Percentiles rank a stretch among this genome's conserved stretches.
Conservation (phyloP, 805 yeast genomes). For the Metschnikowia dekortorum region DNA sequence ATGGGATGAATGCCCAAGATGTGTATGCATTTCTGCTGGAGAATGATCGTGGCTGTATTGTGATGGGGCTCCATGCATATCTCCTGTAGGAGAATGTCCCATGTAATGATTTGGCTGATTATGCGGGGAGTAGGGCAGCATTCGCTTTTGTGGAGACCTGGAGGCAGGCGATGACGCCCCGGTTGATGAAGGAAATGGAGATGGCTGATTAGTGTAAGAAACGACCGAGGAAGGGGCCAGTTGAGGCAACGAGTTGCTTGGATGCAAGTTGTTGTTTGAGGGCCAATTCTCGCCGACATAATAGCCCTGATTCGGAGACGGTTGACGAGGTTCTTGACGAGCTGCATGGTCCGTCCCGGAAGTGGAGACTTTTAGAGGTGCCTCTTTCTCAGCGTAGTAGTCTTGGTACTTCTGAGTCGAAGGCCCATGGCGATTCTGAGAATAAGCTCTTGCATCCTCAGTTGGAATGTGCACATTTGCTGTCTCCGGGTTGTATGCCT, state of each 20-base stretch:
- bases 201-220: neutral
- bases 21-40: neutral
- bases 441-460: neutral
- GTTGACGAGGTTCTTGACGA: neutral
- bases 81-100: neutral
- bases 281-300: neutral
- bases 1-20: neutral
- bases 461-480: neutral
- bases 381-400: neutral
- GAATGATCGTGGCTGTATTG: neutral
- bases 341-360: neutral
- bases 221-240: neutral
- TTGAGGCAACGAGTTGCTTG: neutral
- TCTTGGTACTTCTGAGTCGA: neutral
- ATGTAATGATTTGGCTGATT: neutral
- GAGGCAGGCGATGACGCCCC: constrained; percentile 1
- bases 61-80: neutral
- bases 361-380: neutral
- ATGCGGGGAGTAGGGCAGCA: neutral
- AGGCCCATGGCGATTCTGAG: neutral
- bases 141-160: neutral
- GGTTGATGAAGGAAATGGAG: neutral
- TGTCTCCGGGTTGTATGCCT: neutral
- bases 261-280: neutral
- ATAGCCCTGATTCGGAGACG: neutral